Evolutionary conservation across 306 rosid species (phyloP).

Genomic region (Vigna mungo): DNA sequence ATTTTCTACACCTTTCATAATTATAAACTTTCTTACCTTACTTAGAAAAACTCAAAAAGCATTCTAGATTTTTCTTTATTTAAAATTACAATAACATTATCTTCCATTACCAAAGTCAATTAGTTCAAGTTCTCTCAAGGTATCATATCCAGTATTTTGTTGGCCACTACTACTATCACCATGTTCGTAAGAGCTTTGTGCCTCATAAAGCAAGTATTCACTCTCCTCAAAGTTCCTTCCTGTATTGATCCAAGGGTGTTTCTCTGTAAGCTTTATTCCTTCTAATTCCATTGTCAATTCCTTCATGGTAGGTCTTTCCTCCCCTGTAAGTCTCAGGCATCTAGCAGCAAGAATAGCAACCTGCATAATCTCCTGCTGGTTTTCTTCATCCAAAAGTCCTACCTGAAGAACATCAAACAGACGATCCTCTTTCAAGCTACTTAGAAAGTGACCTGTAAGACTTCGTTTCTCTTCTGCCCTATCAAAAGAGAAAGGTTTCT

Average conservation of each 20-base stretch:
- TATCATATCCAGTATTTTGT: neutral
- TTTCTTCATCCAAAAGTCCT: neutral
- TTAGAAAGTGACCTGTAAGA: slow-evolving; percentile 18
- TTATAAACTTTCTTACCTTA: no score
- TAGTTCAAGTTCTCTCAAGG: neutral
- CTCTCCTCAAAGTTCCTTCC: neutral
- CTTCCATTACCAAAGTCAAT: slow-evolving; percentile 24
- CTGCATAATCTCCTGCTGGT: neutral
- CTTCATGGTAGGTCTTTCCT: slow-evolving; percentile 2
- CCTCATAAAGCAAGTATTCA: neutral
- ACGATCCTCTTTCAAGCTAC: slow-evolving; percentile 3
- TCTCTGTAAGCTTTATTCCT: neutral
- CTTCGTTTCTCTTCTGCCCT: slow-evolving; percentile 32
- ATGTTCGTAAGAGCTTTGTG: neutral
- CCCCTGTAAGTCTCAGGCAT: neutral
- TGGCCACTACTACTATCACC: neutral
- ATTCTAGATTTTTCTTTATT: no score
- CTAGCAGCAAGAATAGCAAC: neutral
- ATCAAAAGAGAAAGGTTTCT: neutral
- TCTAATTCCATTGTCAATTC: slow-evolving; percentile 10
- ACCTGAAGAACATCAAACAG: neutral
- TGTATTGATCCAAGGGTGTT: neutral
- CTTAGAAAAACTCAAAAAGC: no score
- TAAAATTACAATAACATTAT: neutral
- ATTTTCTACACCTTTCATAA: no score